Evolutionary conservation across 108 stramenopile genomes (phyloP).

Genomic region (Pseudonitzschia delicatissima): DNA sequence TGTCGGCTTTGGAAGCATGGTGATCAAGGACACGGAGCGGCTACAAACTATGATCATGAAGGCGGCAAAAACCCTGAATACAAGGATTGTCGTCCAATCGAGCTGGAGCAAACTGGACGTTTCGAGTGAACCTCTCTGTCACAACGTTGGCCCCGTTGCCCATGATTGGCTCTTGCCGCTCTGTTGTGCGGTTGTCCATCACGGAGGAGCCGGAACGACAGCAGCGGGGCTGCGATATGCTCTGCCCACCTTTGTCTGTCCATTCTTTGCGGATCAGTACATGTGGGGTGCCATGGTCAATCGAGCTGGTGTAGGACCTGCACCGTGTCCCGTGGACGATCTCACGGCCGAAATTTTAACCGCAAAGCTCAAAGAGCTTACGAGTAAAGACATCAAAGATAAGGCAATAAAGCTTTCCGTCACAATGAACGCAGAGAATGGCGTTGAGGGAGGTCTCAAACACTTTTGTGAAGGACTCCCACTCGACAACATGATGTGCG

Average conservation of each 20-base stretch:
- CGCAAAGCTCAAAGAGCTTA: slow-evolving; percentile 44
- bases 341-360: slow-evolving; percentile 47
- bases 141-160: slow-evolving; percentile 62
- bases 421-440: slow-evolving; percentile 57
- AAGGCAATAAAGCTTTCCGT: slow-evolving; percentile 35
- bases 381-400: slow-evolving; percentile 28
- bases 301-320: slow-evolving; percentile 62
- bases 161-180: slow-evolving; percentile 79
- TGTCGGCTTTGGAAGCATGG: slow-evolving; percentile 75
- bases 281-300: slow-evolving; percentile 75
- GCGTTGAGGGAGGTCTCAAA: slow-evolving; percentile 48
- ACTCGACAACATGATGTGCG: slow-evolving; percentile 49
- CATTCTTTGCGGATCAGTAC: slow-evolving; percentile 80
- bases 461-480: slow-evolving; percentile 53
- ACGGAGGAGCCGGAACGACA: slow-evolving; percentile 86
- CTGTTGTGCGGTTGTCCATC: slow-evolving; percentile 74
- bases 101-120: slow-evolving; percentile 73
- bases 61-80: slow-evolving; percentile 40
- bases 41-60: slow-evolving; percentile 49
- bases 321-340: slow-evolving; percentile 50
- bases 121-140: slow-evolving; percentile 31
- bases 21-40: slow-evolving; percentile 50
- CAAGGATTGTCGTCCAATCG: slow-evolving; percentile 63
- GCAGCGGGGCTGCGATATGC: slow-evolving; percentile 69
- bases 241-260: slow-evolving; percentile 72